These are phyloP conservation scores for Volvox carteri DNA, from an alignment of 163 green algal genomes.

Conservation along the genomic window DNA sequence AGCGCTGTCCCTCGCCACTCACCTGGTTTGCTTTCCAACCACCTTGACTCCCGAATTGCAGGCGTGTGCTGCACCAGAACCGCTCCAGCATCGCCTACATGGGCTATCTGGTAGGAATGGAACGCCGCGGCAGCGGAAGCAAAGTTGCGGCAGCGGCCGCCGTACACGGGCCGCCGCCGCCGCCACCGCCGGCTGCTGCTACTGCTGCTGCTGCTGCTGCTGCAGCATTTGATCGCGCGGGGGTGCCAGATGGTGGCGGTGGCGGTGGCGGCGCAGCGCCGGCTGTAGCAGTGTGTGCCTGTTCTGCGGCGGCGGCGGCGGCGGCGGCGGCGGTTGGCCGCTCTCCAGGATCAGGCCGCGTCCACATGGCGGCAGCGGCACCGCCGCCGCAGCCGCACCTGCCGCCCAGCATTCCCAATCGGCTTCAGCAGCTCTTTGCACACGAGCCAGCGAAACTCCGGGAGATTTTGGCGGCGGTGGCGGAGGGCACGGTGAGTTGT, in stretches of 20 bases:
- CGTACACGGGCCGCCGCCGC: no score
- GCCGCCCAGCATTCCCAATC: not conserved
- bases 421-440: constrained; percentile 28
- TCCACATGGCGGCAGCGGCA: not conserved
- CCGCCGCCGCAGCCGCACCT: not conserved
- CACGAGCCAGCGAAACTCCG: not conserved
- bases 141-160: not conserved
- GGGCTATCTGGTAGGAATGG: constrained; percentile 35
- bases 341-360: no score
- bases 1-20: no score
- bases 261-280: not conserved
- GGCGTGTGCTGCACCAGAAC: constrained; percentile 46
- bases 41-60: no score
- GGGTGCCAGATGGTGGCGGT: no score
- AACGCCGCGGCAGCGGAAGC: not conserved
- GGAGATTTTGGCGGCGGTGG: constrained; percentile 17
- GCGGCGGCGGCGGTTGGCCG: not conserved
- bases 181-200: not conserved
- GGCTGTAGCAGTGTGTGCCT: not conserved
- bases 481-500: constrained; percentile 36
- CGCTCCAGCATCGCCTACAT: constrained; percentile 18
- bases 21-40: no score
- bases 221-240: no score
- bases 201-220: no score
- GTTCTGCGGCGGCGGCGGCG: not conserved